Percentiles rank a stretch among this genome's conserved stretches.
phyloP scores from a whole-genome alignment of 2,329 filamentous ascomycete genomes.

The Epichloe amarillans region DNA sequence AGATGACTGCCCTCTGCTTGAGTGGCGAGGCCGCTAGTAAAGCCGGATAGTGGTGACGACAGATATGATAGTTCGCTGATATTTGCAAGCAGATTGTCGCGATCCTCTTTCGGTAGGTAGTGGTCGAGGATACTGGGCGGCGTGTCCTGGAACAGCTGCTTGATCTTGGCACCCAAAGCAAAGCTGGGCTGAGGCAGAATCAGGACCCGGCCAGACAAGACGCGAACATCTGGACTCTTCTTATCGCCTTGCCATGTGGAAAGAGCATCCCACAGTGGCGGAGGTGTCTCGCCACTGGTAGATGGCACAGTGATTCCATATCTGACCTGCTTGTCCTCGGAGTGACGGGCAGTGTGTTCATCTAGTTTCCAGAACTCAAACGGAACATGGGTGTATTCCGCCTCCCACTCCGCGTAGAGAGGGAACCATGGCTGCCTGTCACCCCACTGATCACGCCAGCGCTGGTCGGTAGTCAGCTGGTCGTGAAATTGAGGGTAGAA shows the following conservation, averaged over 20 bases:
- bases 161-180: conserved; percentile 18
- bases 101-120: conserved; percentile 6
- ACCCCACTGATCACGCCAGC: conserved; percentile 19
- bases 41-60: conserved; percentile 19
- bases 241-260: too few relatives aligned
- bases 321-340: too few relatives aligned
- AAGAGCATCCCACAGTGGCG: too few relatives aligned
- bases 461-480: background rate
- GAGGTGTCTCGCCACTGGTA: too few relatives aligned
- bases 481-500: conserved; percentile 2
- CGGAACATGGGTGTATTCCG: conserved; percentile 25
- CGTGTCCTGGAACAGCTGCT: conserved; percentile 20
- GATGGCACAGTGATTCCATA: too few relatives aligned
- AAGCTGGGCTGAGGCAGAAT: conserved; percentile 28
- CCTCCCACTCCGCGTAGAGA: conserved; percentile 31
- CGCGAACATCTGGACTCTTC: conserved; percentile 5
- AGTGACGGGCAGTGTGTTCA: conserved; percentile 2
- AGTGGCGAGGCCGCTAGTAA: conserved; percentile 21
- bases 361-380: conserved; percentile 20
- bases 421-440: conserved; percentile 26
- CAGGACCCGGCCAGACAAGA: conserved; percentile 22
- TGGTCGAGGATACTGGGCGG: conserved; percentile 10
- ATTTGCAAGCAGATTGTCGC: background rate
- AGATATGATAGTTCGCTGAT: conserved; percentile 11
- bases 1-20: conserved; percentile 23